A percentile compares a stretch with the other conserved stretches of the same genome.
These are phyloP conservation scores for Talaromyces sp. DNA, from an alignment of 2,329 filamentous ascomycete genomes.

Conservation along the genomic window DNA sequence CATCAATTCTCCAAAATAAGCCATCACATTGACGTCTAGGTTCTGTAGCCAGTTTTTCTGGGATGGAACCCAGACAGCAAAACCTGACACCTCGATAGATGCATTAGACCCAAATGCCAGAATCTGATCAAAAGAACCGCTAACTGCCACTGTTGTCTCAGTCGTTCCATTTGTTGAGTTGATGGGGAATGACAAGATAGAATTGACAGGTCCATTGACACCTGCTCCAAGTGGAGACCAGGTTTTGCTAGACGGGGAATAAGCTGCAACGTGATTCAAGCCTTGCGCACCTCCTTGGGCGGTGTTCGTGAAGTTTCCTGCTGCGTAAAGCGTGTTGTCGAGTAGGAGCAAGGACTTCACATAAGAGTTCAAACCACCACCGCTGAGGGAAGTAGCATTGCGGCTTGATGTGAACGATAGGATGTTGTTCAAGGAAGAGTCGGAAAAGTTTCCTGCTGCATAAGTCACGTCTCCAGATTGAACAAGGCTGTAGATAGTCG, in stretches of 20 bases:
- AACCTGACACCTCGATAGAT: conserved; percentile 65
- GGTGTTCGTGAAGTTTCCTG: conserved; percentile 79
- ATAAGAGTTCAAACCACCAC: conserved; percentile 74
- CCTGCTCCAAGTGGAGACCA: conserved; percentile 84
- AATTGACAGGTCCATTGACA: conserved; percentile 73
- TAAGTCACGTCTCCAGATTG: conserved; percentile 66
- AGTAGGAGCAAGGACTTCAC: conserved; percentile 72
- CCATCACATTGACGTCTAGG: conserved; percentile 62
- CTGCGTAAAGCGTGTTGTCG: conserved; percentile 70
- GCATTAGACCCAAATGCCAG: conserved; percentile 63
- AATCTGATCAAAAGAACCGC: conserved; percentile 74
- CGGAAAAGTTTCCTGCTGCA: conserved; percentile 81
- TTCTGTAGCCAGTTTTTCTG: conserved; percentile 84
- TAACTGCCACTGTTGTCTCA: conserved; percentile 75
- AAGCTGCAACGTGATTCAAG: conserved; percentile 74
- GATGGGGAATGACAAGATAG: conserved; percentile 72
- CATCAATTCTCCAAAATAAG: conserved; percentile 70
- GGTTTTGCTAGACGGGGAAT: conserved; percentile 63
- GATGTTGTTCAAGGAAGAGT: conserved; percentile 68
- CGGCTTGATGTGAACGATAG: conserved; percentile 64
- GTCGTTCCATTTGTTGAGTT: conserved; percentile 69
- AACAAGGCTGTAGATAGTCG: conserved; percentile 68
- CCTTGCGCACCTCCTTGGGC: conserved; percentile 60
- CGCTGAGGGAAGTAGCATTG: conserved; percentile 61
- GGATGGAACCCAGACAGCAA: conserved; percentile 91